Percentiles rank a stretch among this genome's conserved stretches.
Conservation (phyloP, 345 rosid genomes). For the Populus alba region DNA sequence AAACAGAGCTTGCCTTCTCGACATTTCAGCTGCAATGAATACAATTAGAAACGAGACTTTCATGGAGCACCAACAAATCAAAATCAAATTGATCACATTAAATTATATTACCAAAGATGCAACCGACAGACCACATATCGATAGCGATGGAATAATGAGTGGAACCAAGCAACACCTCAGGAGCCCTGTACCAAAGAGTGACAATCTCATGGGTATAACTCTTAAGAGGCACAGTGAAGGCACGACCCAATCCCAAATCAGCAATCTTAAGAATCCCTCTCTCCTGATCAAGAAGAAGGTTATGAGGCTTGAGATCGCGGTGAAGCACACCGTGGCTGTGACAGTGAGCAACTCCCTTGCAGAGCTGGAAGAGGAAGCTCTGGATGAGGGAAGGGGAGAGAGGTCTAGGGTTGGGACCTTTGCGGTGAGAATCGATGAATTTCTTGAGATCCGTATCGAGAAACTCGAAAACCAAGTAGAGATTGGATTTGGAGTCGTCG, state of each 20-base stretch:
- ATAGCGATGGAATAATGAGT: slow-evolving; percentile 83
- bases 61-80: neutral
- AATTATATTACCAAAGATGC: slow-evolving; percentile 64
- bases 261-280: slow-evolving; percentile 82
- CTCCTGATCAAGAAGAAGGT: slow-evolving; percentile 78
- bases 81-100: neutral
- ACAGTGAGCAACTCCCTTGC: slow-evolving; percentile 91
- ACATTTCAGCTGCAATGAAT: slow-evolving; percentile 64
- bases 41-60: neutral
- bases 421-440: slow-evolving; percentile 73
- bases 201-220: slow-evolving; percentile 90
- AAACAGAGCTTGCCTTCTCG: slow-evolving; percentile 81
- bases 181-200: slow-evolving; percentile 95
- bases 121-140: slow-evolving; percentile 98
- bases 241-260: slow-evolving; percentile 85
- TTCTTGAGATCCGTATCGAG: slow-evolving; percentile 95
- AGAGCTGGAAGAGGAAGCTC: slow-evolving; percentile 79
- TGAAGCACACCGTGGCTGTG: slow-evolving; percentile 94
- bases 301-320: slow-evolving; percentile 93
- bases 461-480: slow-evolving; percentile 85
- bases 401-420: slow-evolving; percentile 69
- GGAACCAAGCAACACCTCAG: slow-evolving; percentile 86
- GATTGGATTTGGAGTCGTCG: slow-evolving; percentile 49
- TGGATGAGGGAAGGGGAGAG: slow-evolving; percentile 56
- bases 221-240: slow-evolving; percentile 92